Base-by-base conservation (phyloP, 148 eudicot genomes). In the Rhododendron ovatum region DNA sequence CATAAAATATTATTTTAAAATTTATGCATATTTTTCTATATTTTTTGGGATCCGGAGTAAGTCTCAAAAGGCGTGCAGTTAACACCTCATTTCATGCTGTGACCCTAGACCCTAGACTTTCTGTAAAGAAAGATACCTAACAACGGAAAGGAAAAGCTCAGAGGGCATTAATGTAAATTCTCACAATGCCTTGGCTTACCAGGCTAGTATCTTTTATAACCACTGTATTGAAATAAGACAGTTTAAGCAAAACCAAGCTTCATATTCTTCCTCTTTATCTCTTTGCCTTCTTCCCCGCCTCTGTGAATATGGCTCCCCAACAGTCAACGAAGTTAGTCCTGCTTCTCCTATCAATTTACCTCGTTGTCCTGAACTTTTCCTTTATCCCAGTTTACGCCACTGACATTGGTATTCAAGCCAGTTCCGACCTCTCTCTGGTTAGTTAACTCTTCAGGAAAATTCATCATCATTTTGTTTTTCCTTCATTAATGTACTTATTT, bases 321-420 rank as follows among this genome's bases (percentile, higher is more conserved):
- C 82, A 10, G n/a, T 74, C 90, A 86, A 55, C 47, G 59, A 89
- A 89, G 86, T 82, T 88, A 63, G 85, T 17, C n/a, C 69, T 63
- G 71, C 71, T 79, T 57, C 22, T 79, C 15, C 47, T 79, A 4
- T 63, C 59, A 67, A 9, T 82, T 63, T 80, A 61, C 80, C 57
- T 65, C 26, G 45, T 78, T 71, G 83, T 61, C 63, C 80, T 67
- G 82, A 86, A 82, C 59, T 78, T 82, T 85, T 81, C 33, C 84
- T 80, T 76, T 39, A 53, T 90, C 78, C 45, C 86, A 14, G 89
- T 88, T 13, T 33, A 82, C 47, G 91, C 95, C 55, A 92, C 91
- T 48, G 89, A 90, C 82, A 33, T 93, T 87, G 93, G 95, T 55
- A 80, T 91, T 88, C 90, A 90, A 59, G 33, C 75, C 8, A 90